A percentile compares a stretch with the other conserved stretches of the same genome.
phyloP scores from a whole-genome alignment of 495 filamentous ascomycete species.

The Hypoxylon subgilvum region DNA sequence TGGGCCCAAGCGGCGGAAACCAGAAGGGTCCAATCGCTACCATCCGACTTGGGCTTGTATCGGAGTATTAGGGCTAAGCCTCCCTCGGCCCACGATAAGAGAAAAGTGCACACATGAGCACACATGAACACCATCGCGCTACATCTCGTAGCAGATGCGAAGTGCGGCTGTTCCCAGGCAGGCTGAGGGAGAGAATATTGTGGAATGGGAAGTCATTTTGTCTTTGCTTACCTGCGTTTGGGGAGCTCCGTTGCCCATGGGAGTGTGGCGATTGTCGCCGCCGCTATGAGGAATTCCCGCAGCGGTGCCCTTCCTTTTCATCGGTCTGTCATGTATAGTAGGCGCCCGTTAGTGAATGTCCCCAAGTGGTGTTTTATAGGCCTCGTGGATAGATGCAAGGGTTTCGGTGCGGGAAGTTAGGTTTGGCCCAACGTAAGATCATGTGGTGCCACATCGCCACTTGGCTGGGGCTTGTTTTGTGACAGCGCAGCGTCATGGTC shows the following conservation, averaged over 20 bases:
- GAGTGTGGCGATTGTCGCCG: conserved; percentile 58
- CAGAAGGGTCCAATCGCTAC: conserved; percentile 34
- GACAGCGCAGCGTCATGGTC: conserved; percentile 36
- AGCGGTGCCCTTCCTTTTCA: conserved; percentile 62
- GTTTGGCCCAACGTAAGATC: conserved; percentile 37
- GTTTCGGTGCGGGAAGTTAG: conserved; percentile 30
- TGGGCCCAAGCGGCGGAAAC: conserved; percentile 39
- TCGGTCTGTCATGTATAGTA: conserved; percentile 48
- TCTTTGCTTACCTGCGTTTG: conserved; percentile 51
- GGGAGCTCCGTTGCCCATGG: conserved; percentile 51
- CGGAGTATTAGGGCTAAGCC: conserved; percentile 31
- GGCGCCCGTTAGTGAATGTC: conserved; percentile 24
- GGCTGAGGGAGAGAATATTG: background rate
- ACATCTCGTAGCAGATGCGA: no score
- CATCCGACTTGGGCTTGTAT: conserved; percentile 19
- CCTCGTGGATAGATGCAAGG: conserved; percentile 6
- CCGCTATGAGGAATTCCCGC: conserved; percentile 58
- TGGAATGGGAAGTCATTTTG: conserved; percentile 1
- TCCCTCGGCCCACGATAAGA: conserved; percentile 25
- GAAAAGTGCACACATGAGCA: conserved; percentile 24
- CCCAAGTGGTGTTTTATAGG: conserved; percentile 1
- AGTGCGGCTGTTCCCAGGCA: background rate
- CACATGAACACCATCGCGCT: no score
- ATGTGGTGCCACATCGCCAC: conserved; percentile 48
- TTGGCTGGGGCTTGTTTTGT: conserved; percentile 43